Evolutionary conservation across 495 filamentous ascomycete species (phyloP), one percentile per base, ranked within the genome.

Genomic region (Xanthoparmelia taractica): DNA sequence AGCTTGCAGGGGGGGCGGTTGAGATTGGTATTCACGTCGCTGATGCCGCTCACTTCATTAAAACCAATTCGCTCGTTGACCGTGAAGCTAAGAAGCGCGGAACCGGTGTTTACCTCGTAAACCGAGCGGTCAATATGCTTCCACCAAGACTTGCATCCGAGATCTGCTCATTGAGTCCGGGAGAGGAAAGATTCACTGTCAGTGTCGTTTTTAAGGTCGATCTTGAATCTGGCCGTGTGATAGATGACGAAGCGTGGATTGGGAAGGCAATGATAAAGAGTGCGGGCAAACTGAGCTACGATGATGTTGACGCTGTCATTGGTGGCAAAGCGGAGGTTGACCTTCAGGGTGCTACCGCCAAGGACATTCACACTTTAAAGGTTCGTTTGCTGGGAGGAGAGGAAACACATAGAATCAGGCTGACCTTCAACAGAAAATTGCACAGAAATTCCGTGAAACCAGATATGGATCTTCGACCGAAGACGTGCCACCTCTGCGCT

Each of bases 21-120:
- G 94, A 98, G 73, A 87, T 98, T 66, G 95, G 94, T 76, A 83
- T 97, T 60, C 94, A 98, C 78, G 90, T 98, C 68, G 85, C 92
- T 34, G 94, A 98, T 76, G 90, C 96, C 65, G 89, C 94, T 52
- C 91, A 97, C 74, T 98, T 98, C 65, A 90, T 98, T 72, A 97
- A 97, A 78, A 80, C 85, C 41, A 96, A 95, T 79, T 96, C 94
- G 27, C 82, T 98, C 57, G 93, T 97, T 38, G 94, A 98, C 71
- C 88, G 94, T 50, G 94, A 98, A 77, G 94, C 94, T 2, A 96
- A 95, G 84, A 98, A 98, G 80, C 88, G 94, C 37, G 95, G 93
- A 62, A 97, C 94, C 58, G 92, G 90, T 41, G 94, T 98, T 20
- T 92, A 97, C 68, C 78, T 98, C 58, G 87, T 96, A 74, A 92